Evolutionary conservation across 768 basidiomycete genomes (phyloP).

Genomic region (Termitomyces sp.): DNA sequence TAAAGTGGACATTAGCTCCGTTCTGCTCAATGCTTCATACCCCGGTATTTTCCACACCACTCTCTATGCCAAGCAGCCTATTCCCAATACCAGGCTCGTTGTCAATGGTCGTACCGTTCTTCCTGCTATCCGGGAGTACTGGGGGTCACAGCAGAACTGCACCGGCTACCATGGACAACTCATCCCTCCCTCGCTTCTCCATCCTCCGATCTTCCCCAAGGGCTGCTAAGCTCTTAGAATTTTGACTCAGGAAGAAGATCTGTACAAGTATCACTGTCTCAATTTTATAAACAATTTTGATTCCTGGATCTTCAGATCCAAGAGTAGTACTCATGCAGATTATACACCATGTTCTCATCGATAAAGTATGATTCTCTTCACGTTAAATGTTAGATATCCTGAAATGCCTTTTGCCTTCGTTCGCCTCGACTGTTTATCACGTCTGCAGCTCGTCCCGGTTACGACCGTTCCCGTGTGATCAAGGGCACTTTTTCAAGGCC

Average conservation of each 20-base stretch:
- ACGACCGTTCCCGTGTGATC: too few species aligned
- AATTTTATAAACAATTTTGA: neutral
- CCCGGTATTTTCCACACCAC: conserved; percentile 21
- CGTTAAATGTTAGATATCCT: too few species aligned
- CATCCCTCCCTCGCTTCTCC: conserved; percentile 3
- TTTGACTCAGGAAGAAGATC: neutral
- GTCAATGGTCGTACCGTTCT: conserved; percentile 21
- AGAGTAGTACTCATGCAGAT: neutral
- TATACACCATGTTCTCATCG: too few species aligned
- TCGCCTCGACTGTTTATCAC: too few species aligned
- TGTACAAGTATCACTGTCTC: neutral
- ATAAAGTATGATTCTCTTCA: too few species aligned
- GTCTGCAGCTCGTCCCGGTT: too few species aligned
- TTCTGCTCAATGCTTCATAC: conserved; percentile 19
- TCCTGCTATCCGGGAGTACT: conserved; percentile 16
- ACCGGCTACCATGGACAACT: conserved; percentile 15
- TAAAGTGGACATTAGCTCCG: conserved; percentile 5
- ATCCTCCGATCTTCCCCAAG: conserved; percentile 1
- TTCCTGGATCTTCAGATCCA: neutral
- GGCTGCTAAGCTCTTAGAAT: neutral
- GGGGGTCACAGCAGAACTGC: conserved; percentile 15
- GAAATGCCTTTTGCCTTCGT: too few species aligned
- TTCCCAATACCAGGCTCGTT: conserved; percentile 21
- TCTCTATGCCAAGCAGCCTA: conserved; percentile 10
- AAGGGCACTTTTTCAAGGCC: too few species aligned